A percentile compares a stretch with the other conserved stretches of the same genome.
phyloP scores from a whole-genome alignment of 257 asterid species.

The Solanum peruvianum region DNA sequence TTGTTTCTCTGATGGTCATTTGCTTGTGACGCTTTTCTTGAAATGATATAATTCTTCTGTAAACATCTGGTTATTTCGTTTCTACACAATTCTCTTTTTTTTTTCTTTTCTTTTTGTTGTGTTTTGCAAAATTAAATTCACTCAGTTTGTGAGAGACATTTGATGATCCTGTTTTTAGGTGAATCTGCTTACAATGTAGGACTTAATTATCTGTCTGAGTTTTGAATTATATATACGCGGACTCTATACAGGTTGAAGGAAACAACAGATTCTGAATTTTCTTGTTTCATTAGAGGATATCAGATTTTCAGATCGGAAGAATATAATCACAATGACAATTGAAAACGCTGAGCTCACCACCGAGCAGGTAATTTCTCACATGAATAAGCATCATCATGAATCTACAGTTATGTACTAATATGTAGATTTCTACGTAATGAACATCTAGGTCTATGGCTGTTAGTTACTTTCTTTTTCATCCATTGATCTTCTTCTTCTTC shows the following conservation, averaged over 20 bases:
- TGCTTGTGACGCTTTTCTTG: neutral
- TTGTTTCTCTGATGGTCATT: neutral
- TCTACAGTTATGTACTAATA: neutral
- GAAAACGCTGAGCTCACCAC: constrained; percentile 50
- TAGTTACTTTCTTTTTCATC: neutral
- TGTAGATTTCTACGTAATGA: neutral
- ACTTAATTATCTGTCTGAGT: neutral
- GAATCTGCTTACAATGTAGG: neutral
- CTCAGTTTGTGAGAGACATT: neutral
- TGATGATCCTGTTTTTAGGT: neutral
- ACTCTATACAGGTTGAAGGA: neutral
- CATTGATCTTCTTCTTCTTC: neutral
- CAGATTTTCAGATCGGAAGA: constrained; percentile 14
- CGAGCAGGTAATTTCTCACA: constrained; percentile 26
- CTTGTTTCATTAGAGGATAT: neutral
- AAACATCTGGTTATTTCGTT: neutral
- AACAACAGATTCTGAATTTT: neutral
- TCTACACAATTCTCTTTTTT: neutral
- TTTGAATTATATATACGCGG: neutral
- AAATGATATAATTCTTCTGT: neutral
- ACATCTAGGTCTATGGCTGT: neutral
- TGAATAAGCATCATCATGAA: neutral
- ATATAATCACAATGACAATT: constrained; percentile 12
- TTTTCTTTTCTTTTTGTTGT: neutral
- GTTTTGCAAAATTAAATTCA: neutral